phyloP scores from a whole-genome alignment of 352 stramenopile genomes.

The Phytophthora megakarya region DNA sequence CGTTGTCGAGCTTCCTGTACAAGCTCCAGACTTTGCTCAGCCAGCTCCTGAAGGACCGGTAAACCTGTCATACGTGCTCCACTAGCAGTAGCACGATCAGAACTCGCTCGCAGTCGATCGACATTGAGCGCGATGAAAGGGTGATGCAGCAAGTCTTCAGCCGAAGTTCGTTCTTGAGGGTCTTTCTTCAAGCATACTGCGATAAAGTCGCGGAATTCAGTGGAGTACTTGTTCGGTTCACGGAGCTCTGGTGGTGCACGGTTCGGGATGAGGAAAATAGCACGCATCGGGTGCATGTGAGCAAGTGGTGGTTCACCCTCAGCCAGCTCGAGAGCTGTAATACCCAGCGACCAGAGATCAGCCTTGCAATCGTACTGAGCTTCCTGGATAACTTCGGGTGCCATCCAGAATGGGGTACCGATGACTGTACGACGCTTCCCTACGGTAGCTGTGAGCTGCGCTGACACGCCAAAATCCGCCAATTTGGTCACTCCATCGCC shows the following conservation, averaged over 20 bases:
- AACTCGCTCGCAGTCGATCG: conserved; percentile 44
- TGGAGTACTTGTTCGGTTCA: conserved; percentile 45
- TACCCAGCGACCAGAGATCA: conserved; percentile 85
- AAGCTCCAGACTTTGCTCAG: conserved; percentile 73
- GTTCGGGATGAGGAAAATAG: conserved; percentile 82
- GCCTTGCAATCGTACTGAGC: conserved; percentile 85
- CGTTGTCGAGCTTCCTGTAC: conserved; percentile 58
- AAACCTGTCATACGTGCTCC: conserved; percentile 38
- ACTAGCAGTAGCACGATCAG: conserved; percentile 17
- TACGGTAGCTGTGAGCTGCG: conserved; percentile 89
- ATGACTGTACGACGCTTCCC: conserved; percentile 92
- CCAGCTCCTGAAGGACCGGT: conserved; percentile 68
- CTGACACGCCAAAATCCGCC: conserved; percentile 91
- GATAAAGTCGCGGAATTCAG: conserved; percentile 66
- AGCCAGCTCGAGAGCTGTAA: conserved; percentile 91
- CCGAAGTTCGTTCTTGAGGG: conserved; percentile 47
- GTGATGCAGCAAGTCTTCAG: conserved; percentile 57
- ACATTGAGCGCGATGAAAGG: conserved; percentile 69
- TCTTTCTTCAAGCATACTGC: conserved; percentile 73
- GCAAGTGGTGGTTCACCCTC: conserved; percentile 85
- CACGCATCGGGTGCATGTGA: conserved; percentile 88
- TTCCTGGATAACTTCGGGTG: conserved; percentile 90
- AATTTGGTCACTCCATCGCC: conserved; percentile 77
- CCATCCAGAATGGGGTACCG: conserved; percentile 93
- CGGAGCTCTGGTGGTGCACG: conserved; percentile 60